phyloP scores from a whole-genome alignment of 768 basidiomycete genomes.

The Mycena galericulata region DNA sequence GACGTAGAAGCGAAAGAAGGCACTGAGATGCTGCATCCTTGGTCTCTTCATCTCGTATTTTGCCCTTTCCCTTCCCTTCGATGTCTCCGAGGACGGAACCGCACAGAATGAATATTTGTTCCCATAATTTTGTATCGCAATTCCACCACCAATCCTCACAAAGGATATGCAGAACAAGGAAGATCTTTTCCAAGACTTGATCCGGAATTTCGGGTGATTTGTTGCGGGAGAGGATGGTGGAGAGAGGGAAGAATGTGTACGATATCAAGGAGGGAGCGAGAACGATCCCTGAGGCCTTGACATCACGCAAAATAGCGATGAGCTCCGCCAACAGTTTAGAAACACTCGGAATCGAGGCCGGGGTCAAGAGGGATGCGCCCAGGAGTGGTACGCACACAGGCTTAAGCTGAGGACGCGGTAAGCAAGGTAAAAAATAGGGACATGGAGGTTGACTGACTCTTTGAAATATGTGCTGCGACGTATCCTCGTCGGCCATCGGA shows the following conservation, averaged over 20 bases:
- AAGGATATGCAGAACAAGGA: slow-evolving; percentile 68
- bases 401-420: slow-evolving; percentile 61
- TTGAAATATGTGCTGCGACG: slow-evolving; percentile 30
- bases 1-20: slow-evolving; percentile 71
- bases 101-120: slow-evolving; percentile 86
- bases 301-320: slow-evolving; percentile 56
- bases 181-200: slow-evolving; percentile 80
- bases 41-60: slow-evolving; percentile 83
- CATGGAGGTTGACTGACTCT: slow-evolving; percentile 14
- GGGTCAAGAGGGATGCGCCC: slow-evolving; percentile 72
- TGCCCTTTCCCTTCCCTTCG: slow-evolving; percentile 75
- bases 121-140: slow-evolving; percentile 80
- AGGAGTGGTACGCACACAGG: slow-evolving; percentile 85
- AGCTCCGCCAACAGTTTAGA: slow-evolving; percentile 68
- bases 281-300: slow-evolving; percentile 49
- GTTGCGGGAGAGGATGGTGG: slow-evolving; percentile 86
- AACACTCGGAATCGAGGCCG: slow-evolving; percentile 60
- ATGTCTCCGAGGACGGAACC: slow-evolving; percentile 73
- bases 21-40: slow-evolving; percentile 80
- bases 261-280: slow-evolving; percentile 75
- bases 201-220: slow-evolving; percentile 76
- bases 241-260: slow-evolving; percentile 91
- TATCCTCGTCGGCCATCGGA: slow-evolving; percentile 21
- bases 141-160: slow-evolving; percentile 89
- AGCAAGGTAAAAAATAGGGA: neutral